phyloP scores from a whole-genome alignment of 441 rosid genomes.

The Hura crepitans region DNA sequence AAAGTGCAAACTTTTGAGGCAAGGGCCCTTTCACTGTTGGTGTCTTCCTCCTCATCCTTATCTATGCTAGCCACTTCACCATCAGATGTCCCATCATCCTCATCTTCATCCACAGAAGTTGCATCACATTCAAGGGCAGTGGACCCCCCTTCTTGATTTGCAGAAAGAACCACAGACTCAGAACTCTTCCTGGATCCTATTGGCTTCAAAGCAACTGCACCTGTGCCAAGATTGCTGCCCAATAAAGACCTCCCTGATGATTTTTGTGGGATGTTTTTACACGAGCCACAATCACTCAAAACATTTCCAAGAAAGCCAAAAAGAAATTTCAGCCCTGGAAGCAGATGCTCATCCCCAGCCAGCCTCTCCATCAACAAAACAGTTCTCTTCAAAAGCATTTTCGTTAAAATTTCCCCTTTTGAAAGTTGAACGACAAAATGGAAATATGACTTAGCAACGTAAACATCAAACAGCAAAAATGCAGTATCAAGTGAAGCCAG shows the following conservation, averaged over 20 bases:
- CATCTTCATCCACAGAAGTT: slow-evolving; percentile 97
- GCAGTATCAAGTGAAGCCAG: slow-evolving; percentile 78
- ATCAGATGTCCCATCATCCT: slow-evolving; percentile 99
- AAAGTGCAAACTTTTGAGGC: slow-evolving; percentile 99
- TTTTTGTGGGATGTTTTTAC: slow-evolving; percentile 48
- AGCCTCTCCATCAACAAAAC: slow-evolving; percentile 78
- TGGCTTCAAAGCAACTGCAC: slow-evolving; percentile 54
- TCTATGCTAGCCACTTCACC: slow-evolving; percentile 99
- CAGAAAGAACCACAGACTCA: slow-evolving; percentile 65
- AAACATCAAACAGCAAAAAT: slow-evolving; percentile 79
- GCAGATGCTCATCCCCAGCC: slow-evolving; percentile 61
- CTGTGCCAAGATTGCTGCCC: slow-evolving; percentile 41
- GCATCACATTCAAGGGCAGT: slow-evolving; percentile 91
- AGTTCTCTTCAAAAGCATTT: slow-evolving; percentile 65
- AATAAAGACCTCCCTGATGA: slow-evolving; percentile 49
- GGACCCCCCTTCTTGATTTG: slow-evolving; percentile 77
- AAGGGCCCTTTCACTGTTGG: slow-evolving; percentile 85
- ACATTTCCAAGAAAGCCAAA: slow-evolving; percentile 82
- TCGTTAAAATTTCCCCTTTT: slow-evolving; percentile 62
- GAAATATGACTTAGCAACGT: slow-evolving; percentile 74
- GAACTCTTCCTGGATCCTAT: slow-evolving; percentile 72
- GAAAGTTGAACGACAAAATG: slow-evolving; percentile 81
- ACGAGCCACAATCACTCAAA: slow-evolving; percentile 62
- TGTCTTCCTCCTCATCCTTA: slow-evolving; percentile 97
- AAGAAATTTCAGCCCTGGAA: slow-evolving; percentile 86